A percentile compares a stretch with the other conserved stretches of the same genome.
phyloP scores from a whole-genome alignment of 2,329 filamentous ascomycete species.

The Verticillium dahliae region DNA sequence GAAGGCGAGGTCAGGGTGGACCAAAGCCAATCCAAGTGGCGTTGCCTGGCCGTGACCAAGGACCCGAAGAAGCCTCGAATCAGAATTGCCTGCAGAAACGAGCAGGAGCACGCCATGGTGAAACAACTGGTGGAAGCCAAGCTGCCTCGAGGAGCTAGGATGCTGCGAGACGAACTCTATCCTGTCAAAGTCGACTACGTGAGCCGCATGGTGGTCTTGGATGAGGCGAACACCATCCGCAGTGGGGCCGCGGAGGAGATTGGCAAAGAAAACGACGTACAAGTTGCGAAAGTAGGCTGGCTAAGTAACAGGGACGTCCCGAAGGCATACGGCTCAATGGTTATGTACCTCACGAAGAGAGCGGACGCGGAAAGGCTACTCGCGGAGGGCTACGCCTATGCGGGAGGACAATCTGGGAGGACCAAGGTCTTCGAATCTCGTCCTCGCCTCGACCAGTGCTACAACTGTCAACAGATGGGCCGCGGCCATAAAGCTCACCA shows the following conservation, averaged over 20 bases:
- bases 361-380: slow-evolving; percentile 12
- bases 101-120: too few species aligned
- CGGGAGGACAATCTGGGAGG: not conserved
- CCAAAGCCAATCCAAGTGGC: not conserved
- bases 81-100: not conserved
- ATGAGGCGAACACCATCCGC: slow-evolving; percentile 12
- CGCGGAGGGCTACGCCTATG: slow-evolving; percentile 14
- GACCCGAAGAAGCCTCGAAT: slow-evolving; percentile 1
- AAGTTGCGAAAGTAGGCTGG: slow-evolving; percentile 16
- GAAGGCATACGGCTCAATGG: slow-evolving; percentile 18
- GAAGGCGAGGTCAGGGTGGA: not conserved
- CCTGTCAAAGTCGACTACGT: slow-evolving; percentile 17
- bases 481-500: slow-evolving; percentile 16
- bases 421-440: slow-evolving; percentile 2
- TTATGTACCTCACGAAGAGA: slow-evolving; percentile 14
- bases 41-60: not conserved
- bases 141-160: too few species aligned
- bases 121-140: too few species aligned
- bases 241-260: slow-evolving; percentile 10
- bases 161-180: not conserved
- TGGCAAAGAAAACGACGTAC: slow-evolving; percentile 15
- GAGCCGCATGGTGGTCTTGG: slow-evolving; percentile 12
- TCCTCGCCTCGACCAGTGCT: slow-evolving; percentile 17
- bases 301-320: slow-evolving; percentile 13
- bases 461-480: slow-evolving; percentile 21